Evolutionary conservation across 495 filamentous ascomycete species (phyloP).

Genomic region (Aspergillus bridgeri): DNA sequence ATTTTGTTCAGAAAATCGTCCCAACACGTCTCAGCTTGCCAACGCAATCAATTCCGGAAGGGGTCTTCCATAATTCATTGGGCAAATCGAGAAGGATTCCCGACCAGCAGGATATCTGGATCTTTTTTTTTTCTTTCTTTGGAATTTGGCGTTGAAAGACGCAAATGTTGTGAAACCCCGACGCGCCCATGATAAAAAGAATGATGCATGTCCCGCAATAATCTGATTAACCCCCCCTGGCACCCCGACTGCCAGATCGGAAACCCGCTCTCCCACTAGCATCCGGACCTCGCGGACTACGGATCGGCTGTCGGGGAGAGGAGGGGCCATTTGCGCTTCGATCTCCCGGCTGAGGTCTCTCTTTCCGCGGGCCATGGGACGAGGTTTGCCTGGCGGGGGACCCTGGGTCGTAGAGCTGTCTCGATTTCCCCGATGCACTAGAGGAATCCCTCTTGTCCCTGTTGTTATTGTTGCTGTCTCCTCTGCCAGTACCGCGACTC

Average conservation of each 20-base stretch:
- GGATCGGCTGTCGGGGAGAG: conserved; percentile 55
- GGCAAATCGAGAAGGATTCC: background rate
- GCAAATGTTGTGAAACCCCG: background rate
- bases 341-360: conserved; percentile 31
- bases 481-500: conserved; percentile 34
- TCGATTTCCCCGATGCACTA: conserved; percentile 37
- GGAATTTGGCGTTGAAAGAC: background rate
- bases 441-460: conserved; percentile 49
- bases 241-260: conserved; percentile 54
- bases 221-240: conserved; percentile 26
- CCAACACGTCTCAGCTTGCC: conserved; percentile 55
- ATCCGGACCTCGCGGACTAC: conserved; percentile 73
- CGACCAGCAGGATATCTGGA: no score
- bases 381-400: conserved; percentile 60
- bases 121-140: no score
- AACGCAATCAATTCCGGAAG: conserved; percentile 57
- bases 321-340: conserved; percentile 40
- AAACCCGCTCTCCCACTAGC: conserved; percentile 71
- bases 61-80: conserved; percentile 40
- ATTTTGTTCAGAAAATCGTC: conserved; percentile 50
- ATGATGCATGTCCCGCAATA: conserved; percentile 10
- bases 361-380: conserved; percentile 51
- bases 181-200: background rate
- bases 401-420: conserved; percentile 71
- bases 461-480: conserved; percentile 23